Conservation (phyloP, 495 filamentous ascomycete genomes). For the Podospora comata region DNA sequence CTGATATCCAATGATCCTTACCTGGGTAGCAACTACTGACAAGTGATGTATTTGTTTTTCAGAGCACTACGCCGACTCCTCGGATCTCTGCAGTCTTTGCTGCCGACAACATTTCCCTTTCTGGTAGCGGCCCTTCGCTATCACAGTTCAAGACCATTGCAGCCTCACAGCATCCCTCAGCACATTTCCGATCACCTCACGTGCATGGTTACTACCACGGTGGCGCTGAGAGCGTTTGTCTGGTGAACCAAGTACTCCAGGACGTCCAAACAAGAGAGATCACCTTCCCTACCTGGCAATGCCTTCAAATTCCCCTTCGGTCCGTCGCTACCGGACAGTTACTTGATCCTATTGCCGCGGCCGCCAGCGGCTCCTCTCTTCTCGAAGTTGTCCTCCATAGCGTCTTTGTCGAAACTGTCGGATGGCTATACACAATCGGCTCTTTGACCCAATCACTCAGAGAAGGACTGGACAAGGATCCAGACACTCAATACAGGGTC, state of each 20-base stretch:
- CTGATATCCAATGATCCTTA: not conserved
- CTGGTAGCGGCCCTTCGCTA: not conserved
- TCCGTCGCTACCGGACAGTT: not conserved
- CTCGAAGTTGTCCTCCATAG: not conserved
- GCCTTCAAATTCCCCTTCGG: not conserved
- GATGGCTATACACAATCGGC: not conserved
- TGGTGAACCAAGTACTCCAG: constrained; percentile 16
- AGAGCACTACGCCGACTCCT: not conserved
- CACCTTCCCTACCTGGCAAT: not conserved
- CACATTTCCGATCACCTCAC: constrained; percentile 6
- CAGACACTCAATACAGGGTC: not conserved
- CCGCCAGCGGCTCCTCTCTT: not conserved
- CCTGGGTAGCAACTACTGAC: not conserved
- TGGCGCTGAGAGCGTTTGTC: constrained; percentile 9
- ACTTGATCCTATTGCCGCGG: not conserved
- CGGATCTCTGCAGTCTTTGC: not conserved
- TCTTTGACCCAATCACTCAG: not conserved
- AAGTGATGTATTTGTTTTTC: not conserved
- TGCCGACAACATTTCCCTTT: not conserved
- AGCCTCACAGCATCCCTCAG: not conserved
- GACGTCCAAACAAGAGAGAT: constrained; percentile 12
- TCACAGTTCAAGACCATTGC: not conserved
- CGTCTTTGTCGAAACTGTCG: not conserved
- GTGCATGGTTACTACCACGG: constrained; percentile 27
- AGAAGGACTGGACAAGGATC: not conserved